Evolutionary conservation across 768 basidiomycete species (phyloP).

Genomic region (Boletus insuetus): DNA sequence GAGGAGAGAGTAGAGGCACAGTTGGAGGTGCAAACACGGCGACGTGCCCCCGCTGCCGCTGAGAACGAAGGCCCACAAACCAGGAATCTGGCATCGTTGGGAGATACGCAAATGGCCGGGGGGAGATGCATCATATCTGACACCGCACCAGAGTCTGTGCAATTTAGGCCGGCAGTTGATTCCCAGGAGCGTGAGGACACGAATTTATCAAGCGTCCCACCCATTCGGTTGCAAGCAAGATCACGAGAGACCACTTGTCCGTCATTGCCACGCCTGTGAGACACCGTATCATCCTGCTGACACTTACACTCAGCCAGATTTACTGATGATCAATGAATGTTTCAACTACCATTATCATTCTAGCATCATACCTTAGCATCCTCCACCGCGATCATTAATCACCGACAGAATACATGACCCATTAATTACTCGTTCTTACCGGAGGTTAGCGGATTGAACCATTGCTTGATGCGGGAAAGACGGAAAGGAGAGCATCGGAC

Average conservation of each 20-base stretch:
- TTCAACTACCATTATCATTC: not conserved
- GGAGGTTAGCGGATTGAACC: no score
- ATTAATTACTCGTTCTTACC: no score
- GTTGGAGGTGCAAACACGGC: slow-evolving; percentile 2
- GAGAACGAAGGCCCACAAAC: not conserved
- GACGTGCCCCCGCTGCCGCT: not conserved
- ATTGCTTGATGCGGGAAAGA: no score
- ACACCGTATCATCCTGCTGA: not conserved
- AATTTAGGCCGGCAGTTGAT: not conserved
- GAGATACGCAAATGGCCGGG: not conserved
- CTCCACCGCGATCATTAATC: not conserved
- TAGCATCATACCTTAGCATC: slow-evolving; percentile 7
- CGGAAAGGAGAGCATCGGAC: not conserved
- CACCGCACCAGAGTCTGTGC: not conserved
- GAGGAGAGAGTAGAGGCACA: not conserved
- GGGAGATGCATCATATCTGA: not conserved
- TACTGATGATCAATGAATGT: not conserved
- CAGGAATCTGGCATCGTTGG: not conserved
- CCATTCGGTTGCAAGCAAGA: not conserved
- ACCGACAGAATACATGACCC: no score
- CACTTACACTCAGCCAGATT: not conserved
- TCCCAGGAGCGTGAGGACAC: not conserved
- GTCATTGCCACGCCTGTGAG: slow-evolving; percentile 3
- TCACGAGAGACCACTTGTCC: not conserved
- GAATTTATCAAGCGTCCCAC: not conserved